These are phyloP conservation scores for Aureobasidium lini DNA, from an alignment of 2,329 filamentous ascomycete species.

Conservation along the genomic window DNA sequence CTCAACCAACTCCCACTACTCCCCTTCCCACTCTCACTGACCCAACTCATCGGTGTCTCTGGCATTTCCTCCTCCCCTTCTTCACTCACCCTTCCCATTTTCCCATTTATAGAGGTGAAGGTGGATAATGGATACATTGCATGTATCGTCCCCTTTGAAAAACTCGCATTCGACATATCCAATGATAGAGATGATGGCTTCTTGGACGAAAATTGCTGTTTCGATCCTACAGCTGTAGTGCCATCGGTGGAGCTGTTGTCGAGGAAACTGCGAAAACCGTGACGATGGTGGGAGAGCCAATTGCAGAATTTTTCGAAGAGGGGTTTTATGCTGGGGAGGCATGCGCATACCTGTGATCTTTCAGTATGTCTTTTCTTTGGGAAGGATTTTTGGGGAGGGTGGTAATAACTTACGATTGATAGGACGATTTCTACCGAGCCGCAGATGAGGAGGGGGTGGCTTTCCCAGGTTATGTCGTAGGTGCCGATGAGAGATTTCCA, in stretches of 20 bases:
- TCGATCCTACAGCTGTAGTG: neutral
- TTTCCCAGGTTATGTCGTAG: neutral
- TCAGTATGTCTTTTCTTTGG: too few relatives aligned
- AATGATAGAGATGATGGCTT: too few relatives aligned
- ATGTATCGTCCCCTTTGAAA: too few relatives aligned
- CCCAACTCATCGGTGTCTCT: too few relatives aligned
- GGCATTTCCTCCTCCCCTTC: too few relatives aligned
- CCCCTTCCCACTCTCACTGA: too few relatives aligned
- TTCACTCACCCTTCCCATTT: neutral
- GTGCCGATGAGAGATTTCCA: neutral
- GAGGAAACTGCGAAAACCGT: neutral
- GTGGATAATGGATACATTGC: too few relatives aligned
- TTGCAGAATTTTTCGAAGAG: neutral
- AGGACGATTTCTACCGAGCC: neutral
- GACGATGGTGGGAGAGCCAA: neutral
- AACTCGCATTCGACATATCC: too few relatives aligned
- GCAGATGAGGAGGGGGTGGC: neutral
- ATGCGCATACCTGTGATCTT: neutral
- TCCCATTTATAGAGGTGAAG: neutral
- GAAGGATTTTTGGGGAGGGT: too few relatives aligned
- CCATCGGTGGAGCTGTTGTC: neutral
- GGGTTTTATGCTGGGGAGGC: neutral
- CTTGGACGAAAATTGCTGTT: too few relatives aligned
- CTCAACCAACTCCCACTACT: too few relatives aligned
- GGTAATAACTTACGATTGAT: neutral